Percentiles rank a stretch among this genome's conserved stretches.
Evolutionary conservation across 805 yeast species (phyloP).

Genomic region (Wilhelminamyces savonicus): DNA sequence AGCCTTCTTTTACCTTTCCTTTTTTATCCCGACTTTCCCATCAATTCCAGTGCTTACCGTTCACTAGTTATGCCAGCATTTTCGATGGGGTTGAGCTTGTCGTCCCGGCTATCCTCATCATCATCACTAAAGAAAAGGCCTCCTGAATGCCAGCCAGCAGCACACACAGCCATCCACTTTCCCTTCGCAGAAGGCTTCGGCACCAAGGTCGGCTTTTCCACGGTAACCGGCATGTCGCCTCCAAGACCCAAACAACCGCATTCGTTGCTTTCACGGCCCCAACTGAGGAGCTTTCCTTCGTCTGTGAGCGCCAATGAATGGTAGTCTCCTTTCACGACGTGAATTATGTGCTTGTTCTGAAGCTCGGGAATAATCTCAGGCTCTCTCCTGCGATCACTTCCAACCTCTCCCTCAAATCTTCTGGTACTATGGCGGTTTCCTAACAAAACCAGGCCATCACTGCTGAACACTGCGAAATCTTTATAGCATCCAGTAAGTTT

Average conservation of each 20-base stretch:
- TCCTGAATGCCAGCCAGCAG: slow-evolving; percentile 79
- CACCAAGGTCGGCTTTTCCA: slow-evolving; percentile 32
- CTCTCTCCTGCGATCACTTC: no score
- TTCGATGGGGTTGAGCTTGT: no score
- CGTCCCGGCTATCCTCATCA: no score
- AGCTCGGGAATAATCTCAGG: slow-evolving; percentile 35
- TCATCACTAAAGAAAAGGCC: no score
- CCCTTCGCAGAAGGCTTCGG: slow-evolving; percentile 14
- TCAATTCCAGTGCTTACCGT: no score
- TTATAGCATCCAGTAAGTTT: slow-evolving; percentile 52
- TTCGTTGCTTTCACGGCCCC: slow-evolving; percentile 60
- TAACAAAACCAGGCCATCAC: slow-evolving; percentile 40
- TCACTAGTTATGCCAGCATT: no score
- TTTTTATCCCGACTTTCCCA: no score
- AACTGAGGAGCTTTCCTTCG: slow-evolving; percentile 50
- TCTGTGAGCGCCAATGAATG: slow-evolving; percentile 59
- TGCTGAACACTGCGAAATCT: slow-evolving; percentile 50
- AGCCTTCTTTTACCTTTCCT: no score
- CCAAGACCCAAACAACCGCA: slow-evolving; percentile 75
- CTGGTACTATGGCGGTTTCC: slow-evolving; percentile 22
- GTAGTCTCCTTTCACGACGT: slow-evolving; percentile 66
- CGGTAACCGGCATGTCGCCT: slow-evolving; percentile 18
- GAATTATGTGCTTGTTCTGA: slow-evolving; percentile 43
- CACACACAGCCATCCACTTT: slow-evolving; percentile 54
- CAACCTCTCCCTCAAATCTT: no score